A percentile compares a stretch with the other conserved stretches of the same genome.
Conservation (phyloP, 2,329 filamentous ascomycete species). For the Cryphonectria nitschkei region DNA sequence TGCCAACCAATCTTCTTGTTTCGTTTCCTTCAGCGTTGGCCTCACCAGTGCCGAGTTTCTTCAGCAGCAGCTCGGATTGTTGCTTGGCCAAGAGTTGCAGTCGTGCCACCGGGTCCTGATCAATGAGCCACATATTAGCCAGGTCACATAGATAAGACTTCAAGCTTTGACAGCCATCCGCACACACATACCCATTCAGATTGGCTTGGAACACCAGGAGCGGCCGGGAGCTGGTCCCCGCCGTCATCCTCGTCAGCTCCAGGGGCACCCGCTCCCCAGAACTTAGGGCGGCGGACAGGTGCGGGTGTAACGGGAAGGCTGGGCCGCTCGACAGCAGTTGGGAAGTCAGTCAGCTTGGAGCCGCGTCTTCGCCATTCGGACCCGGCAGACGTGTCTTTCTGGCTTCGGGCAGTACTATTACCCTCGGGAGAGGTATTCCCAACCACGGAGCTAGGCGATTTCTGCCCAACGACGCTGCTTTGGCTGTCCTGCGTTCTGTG, state of each 20-base stretch:
- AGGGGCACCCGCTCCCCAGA: constrained; percentile 60
- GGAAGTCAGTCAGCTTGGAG: constrained; percentile 84
- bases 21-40: constrained; percentile 31
- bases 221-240: constrained; percentile 67
- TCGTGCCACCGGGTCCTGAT: constrained; percentile 71
- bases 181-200: constrained; percentile 90
- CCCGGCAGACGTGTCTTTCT: constrained; percentile 25
- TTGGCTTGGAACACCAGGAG: constrained; percentile 84
- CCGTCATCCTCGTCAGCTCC: constrained; percentile 55
- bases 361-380: constrained; percentile 41
- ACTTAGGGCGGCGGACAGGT: constrained; percentile 69
- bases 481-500: constrained; percentile 40
- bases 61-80: constrained; percentile 65
- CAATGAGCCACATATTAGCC: constrained; percentile 54
- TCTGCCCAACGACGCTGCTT: constrained; percentile 36
- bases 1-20: constrained; percentile 6
- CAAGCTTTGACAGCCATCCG: constrained; percentile 51
- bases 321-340: constrained; percentile 77
- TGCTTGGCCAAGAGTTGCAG: constrained; percentile 71
- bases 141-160: constrained; percentile 60
- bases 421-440: constrained; percentile 27
- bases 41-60: constrained; percentile 49
- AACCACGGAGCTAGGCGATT: constrained; percentile 30
- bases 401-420: constrained; percentile 19
- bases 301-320: constrained; percentile 91